Evolutionary conservation across 495 filamentous ascomycete species (phyloP), one percentile per base, ranked within the genome.

Genomic region (Achaetomiella virescens): DNA sequence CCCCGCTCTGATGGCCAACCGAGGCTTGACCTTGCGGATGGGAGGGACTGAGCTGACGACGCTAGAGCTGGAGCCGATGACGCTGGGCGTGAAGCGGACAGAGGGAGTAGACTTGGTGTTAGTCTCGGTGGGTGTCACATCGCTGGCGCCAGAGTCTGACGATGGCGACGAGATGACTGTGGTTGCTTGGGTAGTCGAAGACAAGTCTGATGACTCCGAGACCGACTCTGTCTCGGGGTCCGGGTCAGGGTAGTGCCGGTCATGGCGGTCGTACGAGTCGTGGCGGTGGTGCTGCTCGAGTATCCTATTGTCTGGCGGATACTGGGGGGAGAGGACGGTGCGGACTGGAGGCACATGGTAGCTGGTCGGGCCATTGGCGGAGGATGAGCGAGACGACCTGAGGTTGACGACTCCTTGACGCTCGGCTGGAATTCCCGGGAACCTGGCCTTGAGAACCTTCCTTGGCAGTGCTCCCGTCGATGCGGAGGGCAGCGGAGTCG

Each of bases 181-280:
- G 1, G 75, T 77, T 36, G 73, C 73, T 48, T 75, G 64, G 8
- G 75, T 77, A 56, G 67, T 77, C 45, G 71, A 57, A 15, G 75
- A 77, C 25, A 76, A 64, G 27, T 74, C 70, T 0, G 75, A 77
- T 0, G 68, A 67, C 15, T 69, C 69, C 1, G 74, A 75, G 41
- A 72, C 65, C 20, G 74, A 73, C 55, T 75, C 75, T 17, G 72
- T 75, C 42, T 74, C 71, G 1, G 60, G 57, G 48, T 70, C 67
- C 7, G 40, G 44, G 44, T 63, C 60, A 15, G 33, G 48, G 55
- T 63, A 60, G 37, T 40, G 62, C 46, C 55, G 59, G 49, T 69
- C 63, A 29, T 55, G 57, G 37, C 49, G 49, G 35, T 56, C 55
- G 35, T 64, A 35, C 2, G 48, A 20, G 1, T 40, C 35, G 14